Evolutionary conservation across 192 early-diverging fungal species (phyloP).

Genomic region (Backusella circina): DNA sequence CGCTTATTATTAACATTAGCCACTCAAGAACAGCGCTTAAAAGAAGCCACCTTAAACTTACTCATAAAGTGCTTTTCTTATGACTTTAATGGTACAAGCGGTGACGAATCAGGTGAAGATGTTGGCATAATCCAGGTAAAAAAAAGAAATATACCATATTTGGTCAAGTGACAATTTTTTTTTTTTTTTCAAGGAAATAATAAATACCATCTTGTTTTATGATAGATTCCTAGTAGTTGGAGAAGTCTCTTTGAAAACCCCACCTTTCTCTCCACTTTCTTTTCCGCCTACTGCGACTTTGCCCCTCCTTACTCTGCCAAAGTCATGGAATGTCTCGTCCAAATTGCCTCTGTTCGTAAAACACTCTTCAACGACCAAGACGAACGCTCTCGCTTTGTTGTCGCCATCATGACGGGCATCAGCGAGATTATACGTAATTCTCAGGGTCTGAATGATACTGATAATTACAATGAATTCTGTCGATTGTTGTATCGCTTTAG

Average conservation of each 20-base stretch:
- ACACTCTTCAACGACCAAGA: constrained; percentile 82
- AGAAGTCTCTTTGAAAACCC: constrained; percentile 67
- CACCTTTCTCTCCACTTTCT: constrained; percentile 68
- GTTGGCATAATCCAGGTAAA: constrained; percentile 60
- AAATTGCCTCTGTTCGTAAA: constrained; percentile 76
- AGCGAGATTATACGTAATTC: constrained; percentile 59
- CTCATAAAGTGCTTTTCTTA: constrained; percentile 69
- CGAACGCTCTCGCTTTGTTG: constrained; percentile 63
- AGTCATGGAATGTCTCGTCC: constrained; percentile 78
- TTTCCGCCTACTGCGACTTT: constrained; percentile 61
- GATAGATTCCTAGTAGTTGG: constrained; percentile 80
- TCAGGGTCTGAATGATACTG: constrained; percentile 63
- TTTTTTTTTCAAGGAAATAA: no score
- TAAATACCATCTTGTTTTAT: background rate
- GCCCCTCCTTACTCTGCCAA: constrained; percentile 49
- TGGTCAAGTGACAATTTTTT: no score
- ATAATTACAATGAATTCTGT: constrained; percentile 86
- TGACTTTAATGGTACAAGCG: constrained; percentile 78
- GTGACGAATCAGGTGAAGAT: constrained; percentile 80
- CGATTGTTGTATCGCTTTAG: constrained; percentile 79
- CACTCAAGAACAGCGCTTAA: constrained; percentile 31
- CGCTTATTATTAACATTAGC: constrained; percentile 10
- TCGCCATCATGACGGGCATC: constrained; percentile 66
- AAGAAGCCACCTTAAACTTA: constrained; percentile 54
- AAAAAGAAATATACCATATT: background rate